Evolutionary conservation across 1,139 yeast genomes (phyloP), one percentile per base, ranked within the genome.

Genomic region (Debaryomyces nepalensis): DNA sequence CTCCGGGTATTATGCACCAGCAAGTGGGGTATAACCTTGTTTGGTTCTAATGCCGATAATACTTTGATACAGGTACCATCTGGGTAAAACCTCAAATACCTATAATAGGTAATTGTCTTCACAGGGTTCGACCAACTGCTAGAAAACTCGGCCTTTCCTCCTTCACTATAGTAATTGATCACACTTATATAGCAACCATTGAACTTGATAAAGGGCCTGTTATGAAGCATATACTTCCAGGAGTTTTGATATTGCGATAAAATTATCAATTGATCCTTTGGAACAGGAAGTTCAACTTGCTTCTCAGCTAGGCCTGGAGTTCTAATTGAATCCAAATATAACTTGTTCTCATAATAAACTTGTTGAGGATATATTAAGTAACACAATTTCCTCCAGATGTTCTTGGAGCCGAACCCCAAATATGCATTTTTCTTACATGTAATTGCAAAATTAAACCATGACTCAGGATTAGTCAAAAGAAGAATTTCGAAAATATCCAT

Each of bases 101-200:
- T 70, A 61, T 88, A 93, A 58, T 91, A 93, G 0, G 97, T 88
- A 37, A 91, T 87, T 59, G 90, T 81, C 53, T 87, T 80, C 14
- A 87, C 79, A 0, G 97, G 97, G 46, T 81, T 80, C 32, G 75
- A 64, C 86, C 95, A 82, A n/a, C 87, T 76, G 30, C 73, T 76
- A 4, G 86, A 77, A 40, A 82, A 77, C 53, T 81, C 87, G 6
- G 75, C 77, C 41, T 80, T 74, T 1, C 86, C 81, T 39, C 97
- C 96, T 56, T 87, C 87, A 45, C 95, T 77, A 51, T 87, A 77
- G 61, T 89, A 91, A 49, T 87, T 86, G 41, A 93, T 86, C 9
- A 86, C 87, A 54, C 95, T 83, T 22, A 93, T 87, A 57, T 91
- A 93, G 27, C 90, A 77, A 1, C 99, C 99, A 39, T 80, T 70